Percentiles rank a stretch among this genome's conserved stretches.
Evolutionary conservation across 306 rosid genomes (phyloP).

Genomic region (Rosa lucieae): DNA sequence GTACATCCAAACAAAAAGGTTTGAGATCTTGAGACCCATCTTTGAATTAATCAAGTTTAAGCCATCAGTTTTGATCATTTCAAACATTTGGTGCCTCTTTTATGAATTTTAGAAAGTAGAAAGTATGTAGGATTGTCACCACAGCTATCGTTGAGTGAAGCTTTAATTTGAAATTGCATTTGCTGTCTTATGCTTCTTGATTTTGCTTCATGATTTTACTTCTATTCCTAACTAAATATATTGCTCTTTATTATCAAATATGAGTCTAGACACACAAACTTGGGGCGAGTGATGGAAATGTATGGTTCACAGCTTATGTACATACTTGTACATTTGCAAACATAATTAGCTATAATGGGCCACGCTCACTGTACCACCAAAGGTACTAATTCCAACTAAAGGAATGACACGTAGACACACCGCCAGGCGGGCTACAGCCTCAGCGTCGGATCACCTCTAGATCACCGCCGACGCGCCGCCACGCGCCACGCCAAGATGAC

Average conservation of each 20-base stretch:
- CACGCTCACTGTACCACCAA: too few relatives aligned
- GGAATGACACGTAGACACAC: too few relatives aligned
- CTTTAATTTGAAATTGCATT: neutral
- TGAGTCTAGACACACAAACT: constrained; percentile 50
- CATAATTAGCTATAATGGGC: too few relatives aligned
- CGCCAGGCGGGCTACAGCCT: too few relatives aligned
- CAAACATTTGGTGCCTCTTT: neutral
- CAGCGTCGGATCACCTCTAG: too few relatives aligned
- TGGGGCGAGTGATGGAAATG: constrained; percentile 68
- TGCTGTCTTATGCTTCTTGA: neutral
- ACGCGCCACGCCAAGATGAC: too few relatives aligned
- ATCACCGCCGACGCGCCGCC: too few relatives aligned
- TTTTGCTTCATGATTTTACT: neutral
- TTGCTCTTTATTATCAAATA: constrained; percentile 32
- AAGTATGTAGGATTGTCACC: neutral
- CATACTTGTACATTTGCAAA: too few relatives aligned
- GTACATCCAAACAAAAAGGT: neutral
- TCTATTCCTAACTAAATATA: neutral
- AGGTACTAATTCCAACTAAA: too few relatives aligned
- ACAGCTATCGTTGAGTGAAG: neutral
- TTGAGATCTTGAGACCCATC: neutral
- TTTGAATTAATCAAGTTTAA: neutral
- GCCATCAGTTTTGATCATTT: neutral
- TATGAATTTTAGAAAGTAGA: neutral
- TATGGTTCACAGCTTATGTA: constrained; percentile 48